Evolutionary conservation across 106 monocot species (phyloP).

Genomic region (Hemerocallis citrina): DNA sequence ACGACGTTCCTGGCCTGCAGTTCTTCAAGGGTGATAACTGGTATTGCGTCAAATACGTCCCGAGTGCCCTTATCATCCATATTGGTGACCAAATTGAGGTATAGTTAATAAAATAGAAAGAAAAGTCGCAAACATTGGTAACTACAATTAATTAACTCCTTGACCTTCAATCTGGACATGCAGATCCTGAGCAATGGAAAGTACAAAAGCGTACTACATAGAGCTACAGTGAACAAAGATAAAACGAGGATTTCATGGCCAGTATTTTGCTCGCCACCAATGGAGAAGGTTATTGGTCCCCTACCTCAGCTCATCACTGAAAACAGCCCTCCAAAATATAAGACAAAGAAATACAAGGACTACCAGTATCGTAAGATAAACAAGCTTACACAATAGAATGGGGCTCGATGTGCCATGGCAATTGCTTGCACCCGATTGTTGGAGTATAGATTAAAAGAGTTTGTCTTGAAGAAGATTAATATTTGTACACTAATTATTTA

Average conservation of each 20-base stretch:
- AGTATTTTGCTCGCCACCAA: conserved; percentile 65
- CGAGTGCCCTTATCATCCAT: conserved; percentile 62
- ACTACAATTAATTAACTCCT: background rate
- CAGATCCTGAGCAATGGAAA: conserved; percentile 83
- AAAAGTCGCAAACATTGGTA: too few species aligned
- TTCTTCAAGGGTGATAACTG: conserved; percentile 65
- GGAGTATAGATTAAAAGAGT: too few species aligned
- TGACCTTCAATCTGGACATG: background rate
- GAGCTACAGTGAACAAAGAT: conserved; percentile 62
- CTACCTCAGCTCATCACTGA: conserved; percentile 40
- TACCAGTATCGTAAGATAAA: conserved; percentile 67
- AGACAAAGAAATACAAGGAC: conserved; percentile 73
- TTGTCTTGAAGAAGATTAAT: too few species aligned
- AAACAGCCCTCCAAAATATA: conserved; percentile 46
- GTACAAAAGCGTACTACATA: conserved; percentile 80
- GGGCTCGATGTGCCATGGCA: too few species aligned
- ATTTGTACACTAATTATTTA: too few species aligned
- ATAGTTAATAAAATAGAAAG: background rate
- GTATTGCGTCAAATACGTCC: conserved; percentile 50
- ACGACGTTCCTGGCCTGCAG: conserved; percentile 81
- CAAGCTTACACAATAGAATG: conserved; percentile 60
- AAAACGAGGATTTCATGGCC: conserved; percentile 73
- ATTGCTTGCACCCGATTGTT: too few species aligned
- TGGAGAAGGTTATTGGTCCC: conserved; percentile 49
- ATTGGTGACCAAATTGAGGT: conserved; percentile 89